Conservation (phyloP, 176 grass and related monocot species). For the Ensete glaucum region DNA sequence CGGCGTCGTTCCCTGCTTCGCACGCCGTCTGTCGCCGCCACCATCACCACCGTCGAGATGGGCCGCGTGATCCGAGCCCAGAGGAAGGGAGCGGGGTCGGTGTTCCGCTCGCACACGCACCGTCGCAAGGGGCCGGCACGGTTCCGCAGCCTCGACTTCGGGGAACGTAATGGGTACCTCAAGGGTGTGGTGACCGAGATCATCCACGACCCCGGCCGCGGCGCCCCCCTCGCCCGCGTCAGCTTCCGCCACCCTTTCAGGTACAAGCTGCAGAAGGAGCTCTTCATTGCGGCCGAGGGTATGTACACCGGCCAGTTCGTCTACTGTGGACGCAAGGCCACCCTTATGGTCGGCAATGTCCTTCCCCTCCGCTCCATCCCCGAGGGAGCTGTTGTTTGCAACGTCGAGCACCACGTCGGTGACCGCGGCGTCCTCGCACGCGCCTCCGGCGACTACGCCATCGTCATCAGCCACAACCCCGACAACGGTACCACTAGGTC, state of each 20-base stretch:
- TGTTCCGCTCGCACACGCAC: neutral
- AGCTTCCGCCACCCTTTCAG: conserved; percentile 1
- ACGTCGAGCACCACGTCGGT: conserved; percentile 89
- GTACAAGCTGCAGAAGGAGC: conserved; percentile 10
- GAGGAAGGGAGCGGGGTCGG: neutral
- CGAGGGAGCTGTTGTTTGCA: conserved; percentile 82
- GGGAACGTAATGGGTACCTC: conserved; percentile 9
- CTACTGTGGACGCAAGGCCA: conserved; percentile 67
- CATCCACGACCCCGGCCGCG: conserved; percentile 9
- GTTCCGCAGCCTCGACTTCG: conserved; percentile 7
- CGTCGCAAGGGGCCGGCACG: neutral
- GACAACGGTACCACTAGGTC: conserved; percentile 83
- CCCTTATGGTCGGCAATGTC: conserved; percentile 76
- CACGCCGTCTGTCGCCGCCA: too few relatives aligned
- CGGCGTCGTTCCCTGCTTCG: too few relatives aligned
- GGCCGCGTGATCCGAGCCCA: conserved; percentile 5
- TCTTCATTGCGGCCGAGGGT: neutral
- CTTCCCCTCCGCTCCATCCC: conserved; percentile 66
- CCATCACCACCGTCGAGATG: neutral
- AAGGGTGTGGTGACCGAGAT: conserved; percentile 4
- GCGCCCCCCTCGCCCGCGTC: conserved; percentile 8
- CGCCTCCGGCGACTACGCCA: conserved; percentile 70
- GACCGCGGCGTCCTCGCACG: conserved; percentile 80
- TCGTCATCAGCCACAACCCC: conserved; percentile 86
- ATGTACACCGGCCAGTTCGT: conserved; percentile 10